These are phyloP conservation scores for Saitoella complicata DNA, from an alignment of 805 yeast species.

Conservation along the genomic window DNA sequence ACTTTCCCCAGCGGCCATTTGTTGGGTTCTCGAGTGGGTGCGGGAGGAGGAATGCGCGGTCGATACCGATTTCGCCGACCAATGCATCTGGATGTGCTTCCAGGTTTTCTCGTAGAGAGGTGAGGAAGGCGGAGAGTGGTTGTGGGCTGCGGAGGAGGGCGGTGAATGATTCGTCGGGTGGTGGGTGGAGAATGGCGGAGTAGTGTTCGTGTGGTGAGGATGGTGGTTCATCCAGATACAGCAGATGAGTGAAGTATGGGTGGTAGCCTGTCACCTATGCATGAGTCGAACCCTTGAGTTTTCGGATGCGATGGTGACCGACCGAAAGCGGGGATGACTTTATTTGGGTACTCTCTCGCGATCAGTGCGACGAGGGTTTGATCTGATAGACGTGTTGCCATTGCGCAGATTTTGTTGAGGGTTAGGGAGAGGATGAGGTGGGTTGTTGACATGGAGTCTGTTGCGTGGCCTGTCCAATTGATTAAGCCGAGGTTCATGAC, in stretches of 20 bases:
- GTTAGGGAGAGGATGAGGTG: too few species aligned
- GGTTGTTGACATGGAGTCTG: too few species aligned
- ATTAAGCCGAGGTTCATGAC: too few species aligned
- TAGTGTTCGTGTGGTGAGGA: constrained; percentile 35
- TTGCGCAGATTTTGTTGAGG: constrained; percentile 7
- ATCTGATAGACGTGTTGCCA: constrained; percentile 25
- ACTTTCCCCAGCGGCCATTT: constrained; percentile 1
- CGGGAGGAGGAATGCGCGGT: constrained; percentile 58
- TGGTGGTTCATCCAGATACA: constrained; percentile 21
- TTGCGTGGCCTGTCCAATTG: too few species aligned
- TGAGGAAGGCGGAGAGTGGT: constrained; percentile 24
- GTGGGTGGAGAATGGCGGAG: constrained; percentile 28
- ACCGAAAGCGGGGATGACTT: constrained; percentile 23
- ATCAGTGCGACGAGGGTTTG: constrained; percentile 18
- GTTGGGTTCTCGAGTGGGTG: constrained; percentile 7
- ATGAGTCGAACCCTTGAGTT: not conserved
- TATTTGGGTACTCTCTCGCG: constrained; percentile 16
- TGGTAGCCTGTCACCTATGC: constrained; percentile 45
- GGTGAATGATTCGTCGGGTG: constrained; percentile 25
- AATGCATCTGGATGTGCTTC: constrained; percentile 24
- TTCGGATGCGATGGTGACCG: not conserved
- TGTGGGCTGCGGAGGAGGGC: constrained; percentile 47
- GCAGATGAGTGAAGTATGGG: constrained; percentile 79
- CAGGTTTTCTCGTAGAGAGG: constrained; percentile 22
- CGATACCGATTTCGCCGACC: constrained; percentile 87